Evolutionary conservation across 202 grass and related monocot genomes (phyloP), one percentile per base, ranked within the genome.

Genomic region (Elaeis oleifera): DNA sequence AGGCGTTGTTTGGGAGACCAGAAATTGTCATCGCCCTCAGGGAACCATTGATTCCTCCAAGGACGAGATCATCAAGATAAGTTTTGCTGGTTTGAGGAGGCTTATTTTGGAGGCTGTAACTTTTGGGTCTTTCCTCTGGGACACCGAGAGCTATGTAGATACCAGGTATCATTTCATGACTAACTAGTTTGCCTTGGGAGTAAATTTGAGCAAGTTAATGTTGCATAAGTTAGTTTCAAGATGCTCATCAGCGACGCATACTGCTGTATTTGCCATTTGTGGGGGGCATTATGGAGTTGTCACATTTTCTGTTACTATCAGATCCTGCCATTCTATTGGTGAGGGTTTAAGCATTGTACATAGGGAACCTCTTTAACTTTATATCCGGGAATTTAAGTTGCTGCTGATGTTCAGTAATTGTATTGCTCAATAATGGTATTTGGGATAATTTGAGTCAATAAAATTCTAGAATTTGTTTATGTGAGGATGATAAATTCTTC

Each of bases 41-140:
- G 88, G 94, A 56, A 80, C 84, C 0, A 82, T 92, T 18, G 94
- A 97, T 82, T 91, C 94, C 31, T 92, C 88, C 6, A 97, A 86
- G 68, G 88, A 97, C 57, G 94, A 92, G 53, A 82, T 92, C 71
- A 68, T 92, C 26, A 81, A 77, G 65, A 89, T 97, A 60, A 97
- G 88, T 66, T 92, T 92, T 26, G 18, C 82, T 0, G 82, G 84
- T 49, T 61, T 97, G 80, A 89, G 79, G 79, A 80, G 94, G 74
- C 56, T 97, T 51, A 84, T 97, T 77, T 62, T 97, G 58, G 94
- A 97, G 59, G 94, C 94, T 61, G 88, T 92, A 67, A 92, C 94
- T 19, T 92, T 97, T 49, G 94, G 94, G 7, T 92, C 94, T 16
- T 89, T 97, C 71, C 83, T 92, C 7, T 97, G 94, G 94, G 88